Base-by-base conservation (phyloP, 805 yeast species). In the Lachancea quebecensis region DNA sequence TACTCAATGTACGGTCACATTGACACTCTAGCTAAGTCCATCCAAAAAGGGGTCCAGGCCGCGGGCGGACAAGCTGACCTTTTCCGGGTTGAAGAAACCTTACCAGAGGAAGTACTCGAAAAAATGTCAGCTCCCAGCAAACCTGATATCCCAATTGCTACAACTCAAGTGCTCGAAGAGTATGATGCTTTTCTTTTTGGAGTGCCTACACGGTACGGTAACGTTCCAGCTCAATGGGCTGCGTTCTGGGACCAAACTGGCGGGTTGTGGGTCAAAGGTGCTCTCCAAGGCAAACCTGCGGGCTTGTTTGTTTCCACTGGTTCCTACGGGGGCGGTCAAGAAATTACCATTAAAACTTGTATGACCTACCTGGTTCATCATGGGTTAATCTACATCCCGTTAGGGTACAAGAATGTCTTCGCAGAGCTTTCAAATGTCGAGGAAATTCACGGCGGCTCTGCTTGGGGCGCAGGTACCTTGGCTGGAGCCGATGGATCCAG, bases 391-490 rank as follows among this genome's bases (percentile, higher is more conserved):
- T 85, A 65, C 63, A 77, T 86, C 39, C 95, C 95, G 49, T 71
- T 85, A 54, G 95, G 95, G 49, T 86, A 80, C 69, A 75, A 72
- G 50, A 63, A 70, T 50, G 69, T 75, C 4, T 81, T 81, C 65
- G 73, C 74, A 10, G 73, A 73, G 53, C 57, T 81, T 51, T 66
- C 84, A 36, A 72, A 72, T 65, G 57, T 81, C 37, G 76, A 73
- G 2, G 88, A 84, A 68, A 73, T 78, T 41, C 95, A 83, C 61
- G 95, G 95, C 52, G 85, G 85, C 45, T 77, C 89, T 17, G 78
- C 95, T 38, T 87, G 89, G 88, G 95, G 95, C 63, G 84, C 95
- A 30, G 95, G 95, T 54, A 69, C 85, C 33, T 71, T 74, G 57
- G 89, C 95, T 28, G 85, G 79, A 41, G 71, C 74, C 42, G 91